A percentile compares a stretch with the other conserved stretches of the same genome.
Conservation (phyloP, 495 filamentous ascomycete species). For the Penicillium odoratum region DNA sequence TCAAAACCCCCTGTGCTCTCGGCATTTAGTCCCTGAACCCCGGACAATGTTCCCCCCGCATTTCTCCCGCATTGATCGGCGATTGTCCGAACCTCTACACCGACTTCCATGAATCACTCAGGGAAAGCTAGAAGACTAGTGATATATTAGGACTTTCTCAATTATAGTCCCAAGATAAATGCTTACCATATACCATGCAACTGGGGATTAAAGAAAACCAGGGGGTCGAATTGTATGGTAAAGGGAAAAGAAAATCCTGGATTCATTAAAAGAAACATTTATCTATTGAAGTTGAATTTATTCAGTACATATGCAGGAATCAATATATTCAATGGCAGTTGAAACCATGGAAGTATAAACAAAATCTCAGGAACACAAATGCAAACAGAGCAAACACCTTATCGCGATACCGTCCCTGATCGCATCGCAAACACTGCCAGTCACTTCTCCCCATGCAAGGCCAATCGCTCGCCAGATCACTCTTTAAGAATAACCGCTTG, state of each 20-base stretch:
- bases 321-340: too few species aligned
- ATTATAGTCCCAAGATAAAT: too few species aligned
- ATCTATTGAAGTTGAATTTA: too few species aligned
- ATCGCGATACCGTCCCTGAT: slow-evolving; percentile 21
- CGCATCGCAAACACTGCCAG: slow-evolving; percentile 17
- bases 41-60: slow-evolving; percentile 21
- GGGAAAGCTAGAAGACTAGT: neutral
- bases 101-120: neutral
- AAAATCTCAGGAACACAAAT: neutral
- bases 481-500: slow-evolving; percentile 3
- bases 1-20: slow-evolving; percentile 6
- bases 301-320: too few species aligned
- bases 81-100: slow-evolving; percentile 17
- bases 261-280: too few species aligned
- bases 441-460: slow-evolving; percentile 23
- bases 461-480: slow-evolving; percentile 12
- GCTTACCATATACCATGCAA: too few species aligned
- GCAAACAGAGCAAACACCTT: slow-evolving; percentile 33
- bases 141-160: too few species aligned
- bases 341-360: neutral
- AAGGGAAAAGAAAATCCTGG: too few species aligned
- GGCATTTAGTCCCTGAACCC: slow-evolving; percentile 15
- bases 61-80: slow-evolving; percentile 22
- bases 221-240: too few species aligned
- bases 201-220: too few species aligned